These are phyloP conservation scores for Papilionanthe hybrid DNA, from an alignment of 116 monocot genomes.

Conservation along the genomic window DNA sequence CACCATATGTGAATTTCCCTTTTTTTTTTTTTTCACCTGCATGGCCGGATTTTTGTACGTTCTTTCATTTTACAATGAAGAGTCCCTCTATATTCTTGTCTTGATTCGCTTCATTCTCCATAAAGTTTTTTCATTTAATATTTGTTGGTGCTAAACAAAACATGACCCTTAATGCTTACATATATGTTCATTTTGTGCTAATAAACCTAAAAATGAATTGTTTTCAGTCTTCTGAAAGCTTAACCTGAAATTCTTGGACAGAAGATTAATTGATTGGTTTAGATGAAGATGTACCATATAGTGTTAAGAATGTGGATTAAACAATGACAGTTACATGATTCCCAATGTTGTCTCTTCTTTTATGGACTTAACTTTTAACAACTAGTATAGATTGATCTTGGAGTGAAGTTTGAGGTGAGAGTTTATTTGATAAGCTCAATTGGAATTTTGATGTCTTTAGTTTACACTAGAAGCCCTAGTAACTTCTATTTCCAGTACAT, in stretches of 20 bases:
- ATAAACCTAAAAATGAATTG: neutral
- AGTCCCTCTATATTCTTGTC: neutral
- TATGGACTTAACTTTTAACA: no score
- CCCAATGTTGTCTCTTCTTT: no score
- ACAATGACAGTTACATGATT: neutral
- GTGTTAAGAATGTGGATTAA: neutral
- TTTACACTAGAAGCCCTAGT: no score
- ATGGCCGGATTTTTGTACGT: neutral
- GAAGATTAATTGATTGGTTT: neutral
- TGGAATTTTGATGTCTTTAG: no score
- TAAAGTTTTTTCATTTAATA: neutral
- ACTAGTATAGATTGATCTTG: no score
- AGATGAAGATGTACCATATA: neutral
- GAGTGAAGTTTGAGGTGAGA: no score
- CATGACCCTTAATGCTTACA: neutral
- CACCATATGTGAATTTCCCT: no score
- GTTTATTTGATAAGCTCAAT: no score
- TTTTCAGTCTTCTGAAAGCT: neutral
- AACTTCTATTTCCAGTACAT: no score
- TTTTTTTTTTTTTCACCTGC: no score
- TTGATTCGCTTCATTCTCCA: neutral
- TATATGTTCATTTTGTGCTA: neutral
- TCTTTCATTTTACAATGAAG: neutral
- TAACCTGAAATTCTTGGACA: neutral
- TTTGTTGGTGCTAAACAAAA: no score